Percentiles rank a stretch among this genome's conserved stretches.
These are phyloP conservation scores for Cadophora sp. DNA, from an alignment of 2,329 filamentous ascomycete species.

Conservation along the genomic window DNA sequence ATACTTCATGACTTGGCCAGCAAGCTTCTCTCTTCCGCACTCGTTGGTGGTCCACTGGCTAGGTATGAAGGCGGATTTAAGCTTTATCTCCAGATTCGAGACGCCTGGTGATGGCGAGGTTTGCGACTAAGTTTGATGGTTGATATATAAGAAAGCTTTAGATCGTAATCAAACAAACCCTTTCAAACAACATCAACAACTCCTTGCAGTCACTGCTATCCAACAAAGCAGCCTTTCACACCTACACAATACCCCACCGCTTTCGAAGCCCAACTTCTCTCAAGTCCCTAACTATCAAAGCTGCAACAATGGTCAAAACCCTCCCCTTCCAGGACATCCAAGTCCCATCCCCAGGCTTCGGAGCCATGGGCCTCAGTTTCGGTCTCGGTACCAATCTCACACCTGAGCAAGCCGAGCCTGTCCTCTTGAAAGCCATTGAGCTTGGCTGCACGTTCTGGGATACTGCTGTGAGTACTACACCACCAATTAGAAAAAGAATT, in stretches of 20 bases:
- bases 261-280: not conserved
- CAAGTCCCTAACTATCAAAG: not conserved
- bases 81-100: not conserved
- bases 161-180: too few relatives aligned
- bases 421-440: slow-evolving; percentile 56
- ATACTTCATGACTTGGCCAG: not conserved
- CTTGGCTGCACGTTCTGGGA: slow-evolving; percentile 53
- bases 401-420: slow-evolving; percentile 54
- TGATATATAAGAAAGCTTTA: not conserved
- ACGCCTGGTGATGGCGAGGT: not conserved
- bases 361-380: slow-evolving; percentile 56
- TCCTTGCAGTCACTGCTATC: too few relatives aligned
- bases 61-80: not conserved
- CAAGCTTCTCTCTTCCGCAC: not conserved
- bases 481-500: too few relatives aligned
- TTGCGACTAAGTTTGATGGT: not conserved
- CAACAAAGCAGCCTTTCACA: not conserved
- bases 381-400: slow-evolving; percentile 51
- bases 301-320: slow-evolving; percentile 48
- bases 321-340: slow-evolving; percentile 48
- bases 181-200: not conserved
- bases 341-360: slow-evolving; percentile 53
- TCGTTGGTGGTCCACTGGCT: not conserved
- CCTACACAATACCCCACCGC: not conserved
- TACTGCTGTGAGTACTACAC: slow-evolving; percentile 36